Evolutionary conservation across 2,329 filamentous ascomycete genomes (phyloP), one percentile per base, ranked within the genome.

Genomic region (Alternaria viburni): DNA sequence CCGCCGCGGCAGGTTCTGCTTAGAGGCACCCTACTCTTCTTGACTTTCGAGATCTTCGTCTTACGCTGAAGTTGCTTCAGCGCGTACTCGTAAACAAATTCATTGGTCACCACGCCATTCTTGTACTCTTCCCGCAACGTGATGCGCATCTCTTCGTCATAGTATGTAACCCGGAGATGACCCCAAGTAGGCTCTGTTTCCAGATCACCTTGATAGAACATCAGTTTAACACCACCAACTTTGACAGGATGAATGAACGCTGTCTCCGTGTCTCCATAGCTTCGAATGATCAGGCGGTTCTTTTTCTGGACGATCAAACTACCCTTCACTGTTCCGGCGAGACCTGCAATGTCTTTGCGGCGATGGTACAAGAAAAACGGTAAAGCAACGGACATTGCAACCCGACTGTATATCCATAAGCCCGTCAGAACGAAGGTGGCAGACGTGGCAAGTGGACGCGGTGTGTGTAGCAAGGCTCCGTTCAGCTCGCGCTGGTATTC

Each of bases 401-500:
- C 54, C 51, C 82, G 82, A 41, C 80, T 78, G 68, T 85, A 86
- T 7, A 81, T 80, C 85, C 85, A 86, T 9, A 86, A 57, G 54
- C 79, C 73, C 49, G 81, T 85, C n/a, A 84, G 69, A 8, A 81
- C n/a, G 52, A 82, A 81, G 0, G 77, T 79, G 5, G 73, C 68
- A 10, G 81, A 81, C 19, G 76, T 75, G 5, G 78, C 77, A 11
- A 84, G 51, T 21, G 80, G 50, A 4, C 64, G 65, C 12, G 79
- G 78, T 23, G 80, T 78, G 19, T 67, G 56, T 47, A 74, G 71
- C 55, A 84, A 77, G 52, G 82, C 80, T 69, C 83, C 82, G 60
- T 83, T 79, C 49, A 86, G 77, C 58, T 86, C 85, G 63, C 84
- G 77, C 65, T 86, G 82, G 62, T 83, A 85, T 65, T 86, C 85